Evolutionary conservation across 192 early-diverging fungal genomes (phyloP), one percentile per base, ranked within the genome.

Genomic region (Umbelopsis sp.): DNA sequence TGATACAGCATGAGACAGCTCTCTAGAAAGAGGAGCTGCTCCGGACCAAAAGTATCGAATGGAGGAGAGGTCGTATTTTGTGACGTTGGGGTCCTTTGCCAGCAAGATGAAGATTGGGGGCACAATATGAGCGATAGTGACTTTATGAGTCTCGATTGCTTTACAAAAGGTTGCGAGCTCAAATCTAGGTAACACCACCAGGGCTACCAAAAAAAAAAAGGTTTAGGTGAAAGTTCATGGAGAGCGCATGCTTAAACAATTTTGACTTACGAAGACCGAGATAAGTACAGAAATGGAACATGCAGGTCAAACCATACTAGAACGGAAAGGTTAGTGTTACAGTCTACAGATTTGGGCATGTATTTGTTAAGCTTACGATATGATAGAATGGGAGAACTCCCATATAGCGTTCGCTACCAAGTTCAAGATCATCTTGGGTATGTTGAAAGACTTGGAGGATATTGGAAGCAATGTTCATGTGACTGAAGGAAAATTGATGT

Each of bases 101-200:
- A 96, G 67, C 22, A 80, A 82, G 25, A 96, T 77, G 15, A 83
- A 82, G 4, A 91, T 79, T 8, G 89, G 89, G 37, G 90, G 90
- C 7, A 88, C 88, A 37, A 90, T 79, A 45, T 81, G 82, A 33
- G 82, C 80, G 4, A 82, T 80, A 67, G 82, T 82, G 45, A 93
- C 83, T 55, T 82, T 84, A 71, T 87, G 84, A 30, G 79, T 77
- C 69, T 86, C 78, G 37, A 94, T 81, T 16, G 71, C 44, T 13
- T 55, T 58, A 23, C 85, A 79, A 55, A 88, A 90, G 33, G 33
- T 64, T 15, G 71, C 66, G 9, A 89, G 75, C 49, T 85, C 78
- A 58, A 91, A 93, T 68, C 86, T 84, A 4, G 82, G 79, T 49
- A 91, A 61, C 21, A 61, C 55, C 7, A 61, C 55, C 55, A 61